phyloP scores from a whole-genome alignment of 768 basidiomycete species.

The Ramaria rubella region DNA sequence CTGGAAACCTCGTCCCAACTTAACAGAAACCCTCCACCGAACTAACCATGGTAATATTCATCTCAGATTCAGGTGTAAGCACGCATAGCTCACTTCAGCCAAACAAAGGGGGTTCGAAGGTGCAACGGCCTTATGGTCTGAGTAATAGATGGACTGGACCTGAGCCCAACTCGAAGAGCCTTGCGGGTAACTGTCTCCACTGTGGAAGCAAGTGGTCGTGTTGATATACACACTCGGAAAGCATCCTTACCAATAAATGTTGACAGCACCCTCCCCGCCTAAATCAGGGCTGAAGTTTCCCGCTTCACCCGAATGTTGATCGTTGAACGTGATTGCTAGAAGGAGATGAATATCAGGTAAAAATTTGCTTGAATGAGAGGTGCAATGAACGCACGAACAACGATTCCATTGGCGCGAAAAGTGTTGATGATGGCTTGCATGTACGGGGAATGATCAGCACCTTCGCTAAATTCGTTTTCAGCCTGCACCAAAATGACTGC shows the following conservation, averaged over 20 bases:
- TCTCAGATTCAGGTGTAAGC: neutral
- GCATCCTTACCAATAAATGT: slow-evolving; percentile 40
- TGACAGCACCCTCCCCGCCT: slow-evolving; percentile 37
- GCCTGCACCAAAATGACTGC: slow-evolving; percentile 45
- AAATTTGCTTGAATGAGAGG: neutral
- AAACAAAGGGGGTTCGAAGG: slow-evolving; percentile 44
- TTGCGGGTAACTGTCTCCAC: slow-evolving; percentile 48
- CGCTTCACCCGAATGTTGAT: slow-evolving; percentile 40
- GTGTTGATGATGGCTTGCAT: slow-evolving; percentile 46
- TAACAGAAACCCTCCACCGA: slow-evolving; percentile 43
- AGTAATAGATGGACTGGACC: slow-evolving; percentile 44
- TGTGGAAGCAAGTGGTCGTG: slow-evolving; percentile 13
- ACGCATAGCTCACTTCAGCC: slow-evolving; percentile 36
- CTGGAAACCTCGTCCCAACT: slow-evolving; percentile 35
- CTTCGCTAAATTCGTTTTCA: slow-evolving; percentile 49
- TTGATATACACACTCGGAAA: neutral
- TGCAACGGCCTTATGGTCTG: slow-evolving; percentile 36
- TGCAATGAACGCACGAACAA: slow-evolving; percentile 34
- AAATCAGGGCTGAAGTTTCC: slow-evolving; percentile 47
- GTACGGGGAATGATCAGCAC: slow-evolving; percentile 35
- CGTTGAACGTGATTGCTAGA: slow-evolving; percentile 45
- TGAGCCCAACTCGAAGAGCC: slow-evolving; percentile 42
- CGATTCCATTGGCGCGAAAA: slow-evolving; percentile 40
- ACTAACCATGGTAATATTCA: slow-evolving; percentile 25
- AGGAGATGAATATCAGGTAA: neutral